Conservation (phyloP, 768 basidiomycete species). For the Tulasnella sp. region DNA sequence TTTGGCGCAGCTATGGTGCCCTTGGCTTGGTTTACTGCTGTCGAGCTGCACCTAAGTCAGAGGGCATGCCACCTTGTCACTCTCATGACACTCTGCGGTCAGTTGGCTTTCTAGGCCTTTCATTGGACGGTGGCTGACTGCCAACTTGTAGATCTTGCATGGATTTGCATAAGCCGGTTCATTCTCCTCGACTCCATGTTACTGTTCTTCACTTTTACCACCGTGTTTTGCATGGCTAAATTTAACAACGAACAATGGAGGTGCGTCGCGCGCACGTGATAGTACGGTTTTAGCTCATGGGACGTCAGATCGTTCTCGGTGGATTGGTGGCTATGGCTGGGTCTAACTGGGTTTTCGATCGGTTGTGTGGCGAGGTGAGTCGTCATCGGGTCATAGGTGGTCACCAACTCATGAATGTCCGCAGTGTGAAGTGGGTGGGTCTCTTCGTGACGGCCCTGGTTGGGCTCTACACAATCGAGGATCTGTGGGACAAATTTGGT, state of each 20-base stretch:
- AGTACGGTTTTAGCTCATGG: background rate
- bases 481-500: slow-evolving; percentile 97
- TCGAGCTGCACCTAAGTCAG: slow-evolving; percentile 82
- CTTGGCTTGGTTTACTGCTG: slow-evolving; percentile 90
- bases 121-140: background rate
- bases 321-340: slow-evolving; percentile 97
- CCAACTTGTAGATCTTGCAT: slow-evolving; percentile 64
- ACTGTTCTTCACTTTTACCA: slow-evolving; percentile 97
- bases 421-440: slow-evolving; percentile 90
- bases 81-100: slow-evolving; percentile 85
- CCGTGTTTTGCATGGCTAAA: slow-evolving; percentile 86
- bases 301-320: slow-evolving; percentile 67
- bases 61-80: slow-evolving; percentile 87
- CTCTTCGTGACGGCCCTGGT: slow-evolving; percentile 91
- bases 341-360: slow-evolving; percentile 87
- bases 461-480: slow-evolving; percentile 92
- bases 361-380: slow-evolving; percentile 83
- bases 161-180: slow-evolving; percentile 93
- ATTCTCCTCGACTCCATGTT: slow-evolving; percentile 97
- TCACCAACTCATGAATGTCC: background rate
- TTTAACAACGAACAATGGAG: slow-evolving; percentile 96
- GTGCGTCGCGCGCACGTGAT: slow-evolving; percentile 35
- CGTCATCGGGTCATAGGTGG: background rate
- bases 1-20: slow-evolving; percentile 96
- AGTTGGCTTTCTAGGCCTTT: slow-evolving; percentile 22